Percentiles rank a stretch among this genome's conserved stretches.
phyloP scores from a whole-genome alignment of 768 basidiomycete genomes.

The Suillus occidentalis region DNA sequence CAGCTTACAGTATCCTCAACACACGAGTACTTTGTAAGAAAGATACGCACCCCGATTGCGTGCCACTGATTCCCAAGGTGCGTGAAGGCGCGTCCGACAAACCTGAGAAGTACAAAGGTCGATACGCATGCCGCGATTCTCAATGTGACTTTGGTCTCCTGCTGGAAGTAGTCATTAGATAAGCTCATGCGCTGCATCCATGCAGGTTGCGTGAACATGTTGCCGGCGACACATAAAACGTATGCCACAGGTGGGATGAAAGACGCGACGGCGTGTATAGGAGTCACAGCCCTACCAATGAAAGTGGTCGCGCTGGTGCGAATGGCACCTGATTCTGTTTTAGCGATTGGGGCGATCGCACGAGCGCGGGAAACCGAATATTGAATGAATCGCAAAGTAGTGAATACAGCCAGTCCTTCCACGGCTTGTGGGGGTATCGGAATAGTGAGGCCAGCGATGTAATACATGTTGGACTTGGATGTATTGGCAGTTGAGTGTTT shows the following conservation, averaged over 20 bases:
- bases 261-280: slow-evolving; percentile 23
- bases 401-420: slow-evolving; percentile 26
- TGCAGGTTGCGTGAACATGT: slow-evolving; percentile 34
- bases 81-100: slow-evolving; percentile 13
- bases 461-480: slow-evolving; percentile 15
- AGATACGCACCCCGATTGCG: slow-evolving; percentile 29
- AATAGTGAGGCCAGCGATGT: slow-evolving; percentile 25
- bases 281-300: slow-evolving; percentile 29
- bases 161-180: slow-evolving; percentile 21
- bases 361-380: slow-evolving; percentile 15
- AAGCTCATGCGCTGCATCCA: slow-evolving; percentile 34
- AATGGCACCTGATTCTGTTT: slow-evolving; percentile 20
- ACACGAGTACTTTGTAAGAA: neutral
- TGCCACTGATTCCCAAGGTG: slow-evolving; percentile 32
- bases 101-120: slow-evolving; percentile 19
- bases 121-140: slow-evolving; percentile 29
- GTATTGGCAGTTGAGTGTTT: slow-evolving; percentile 15
- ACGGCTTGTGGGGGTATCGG: slow-evolving; percentile 15
- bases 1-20: neutral
- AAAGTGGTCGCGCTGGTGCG: slow-evolving; percentile 15
- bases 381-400: slow-evolving; percentile 27
- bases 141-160: slow-evolving; percentile 23
- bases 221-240: slow-evolving; percentile 24
- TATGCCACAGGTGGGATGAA: slow-evolving; percentile 30
- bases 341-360: slow-evolving; percentile 2